phyloP scores from a whole-genome alignment of 73 alveolate genomes.

The Symbiodinium pilosum region DNA sequence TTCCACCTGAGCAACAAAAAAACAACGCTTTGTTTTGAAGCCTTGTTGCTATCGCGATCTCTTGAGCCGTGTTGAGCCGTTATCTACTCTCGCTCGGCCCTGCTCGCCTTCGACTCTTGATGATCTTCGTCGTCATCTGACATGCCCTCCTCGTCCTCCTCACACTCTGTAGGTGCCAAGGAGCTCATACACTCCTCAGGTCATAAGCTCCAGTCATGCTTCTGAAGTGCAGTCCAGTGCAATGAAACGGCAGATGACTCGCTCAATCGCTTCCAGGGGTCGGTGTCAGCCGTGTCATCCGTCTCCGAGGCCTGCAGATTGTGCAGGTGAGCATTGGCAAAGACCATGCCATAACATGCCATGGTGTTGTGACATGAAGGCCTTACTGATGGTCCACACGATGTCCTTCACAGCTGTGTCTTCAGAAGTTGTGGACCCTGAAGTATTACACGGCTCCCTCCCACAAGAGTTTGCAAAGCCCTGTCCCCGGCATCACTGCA shows the following conservation, averaged over 20 bases:
- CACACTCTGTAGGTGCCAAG: slow-evolving; percentile 58
- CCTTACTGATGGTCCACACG: not conserved
- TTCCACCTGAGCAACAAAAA: too few species aligned
- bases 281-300: slow-evolving; percentile 61
- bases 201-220: too few species aligned
- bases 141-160: slow-evolving; percentile 58
- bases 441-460: too few species aligned
- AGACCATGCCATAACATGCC: too few species aligned
- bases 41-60: too few species aligned
- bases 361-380: too few species aligned
- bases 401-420: not conserved
- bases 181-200: slow-evolving; percentile 75
- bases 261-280: not conserved
- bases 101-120: slow-evolving; percentile 2
- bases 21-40: too few species aligned
- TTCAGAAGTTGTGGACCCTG: too few species aligned
- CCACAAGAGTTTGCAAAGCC: too few species aligned
- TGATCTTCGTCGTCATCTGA: slow-evolving; percentile 38
- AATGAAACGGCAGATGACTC: not conserved
- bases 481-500: too few species aligned
- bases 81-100: too few species aligned
- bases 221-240: not conserved
- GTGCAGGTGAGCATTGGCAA: not conserved
- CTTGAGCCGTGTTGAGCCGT: too few species aligned
- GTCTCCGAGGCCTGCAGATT: slow-evolving; percentile 54